Percentiles rank a stretch among this genome's conserved stretches.
phyloP scores from a whole-genome alignment of 2,329 filamentous ascomycete genomes.

The Metarhizium sp. region DNA sequence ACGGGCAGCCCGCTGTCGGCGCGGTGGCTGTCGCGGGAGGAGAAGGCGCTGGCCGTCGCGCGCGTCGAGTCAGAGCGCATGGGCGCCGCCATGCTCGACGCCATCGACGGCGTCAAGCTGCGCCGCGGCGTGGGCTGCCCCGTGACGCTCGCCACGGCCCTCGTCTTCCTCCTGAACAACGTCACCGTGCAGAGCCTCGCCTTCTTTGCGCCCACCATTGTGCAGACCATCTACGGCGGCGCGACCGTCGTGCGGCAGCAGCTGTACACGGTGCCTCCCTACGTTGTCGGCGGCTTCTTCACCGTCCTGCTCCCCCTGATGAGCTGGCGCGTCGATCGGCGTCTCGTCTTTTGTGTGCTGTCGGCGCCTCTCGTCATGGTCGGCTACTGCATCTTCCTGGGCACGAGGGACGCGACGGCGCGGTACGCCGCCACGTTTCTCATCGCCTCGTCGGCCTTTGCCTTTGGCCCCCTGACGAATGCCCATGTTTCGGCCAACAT shows the following conservation, averaged over 20 bases:
- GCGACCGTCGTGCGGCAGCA: conserved; percentile 51
- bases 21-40: conserved; percentile 53
- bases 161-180: conserved; percentile 57
- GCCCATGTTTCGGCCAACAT: conserved; percentile 63
- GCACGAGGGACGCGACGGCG: conserved; percentile 38
- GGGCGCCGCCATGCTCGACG: conserved; percentile 52
- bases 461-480: conserved; percentile 55
- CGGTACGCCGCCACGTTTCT: conserved; percentile 65
- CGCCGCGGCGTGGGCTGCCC: conserved; percentile 54
- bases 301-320: conserved; percentile 51
- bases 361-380: conserved; percentile 55
- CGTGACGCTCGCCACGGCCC: conserved; percentile 43
- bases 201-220: conserved; percentile 62
- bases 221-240: conserved; percentile 55
- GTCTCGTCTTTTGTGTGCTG: conserved; percentile 51
- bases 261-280: conserved; percentile 62
- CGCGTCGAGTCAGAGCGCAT: conserved; percentile 61
- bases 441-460: conserved; percentile 54
- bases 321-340: conserved; percentile 50
- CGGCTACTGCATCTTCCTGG: conserved; percentile 62
- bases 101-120: conserved; percentile 48
- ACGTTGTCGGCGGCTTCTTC: conserved; percentile 59
- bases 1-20: conserved; percentile 62
- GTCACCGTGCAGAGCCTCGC: conserved; percentile 63
- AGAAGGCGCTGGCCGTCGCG: conserved; percentile 57